These are phyloP conservation scores for Oropetium thomaeum DNA, from an alignment of 176 grass and related monocot species.

Conservation along the genomic window DNA sequence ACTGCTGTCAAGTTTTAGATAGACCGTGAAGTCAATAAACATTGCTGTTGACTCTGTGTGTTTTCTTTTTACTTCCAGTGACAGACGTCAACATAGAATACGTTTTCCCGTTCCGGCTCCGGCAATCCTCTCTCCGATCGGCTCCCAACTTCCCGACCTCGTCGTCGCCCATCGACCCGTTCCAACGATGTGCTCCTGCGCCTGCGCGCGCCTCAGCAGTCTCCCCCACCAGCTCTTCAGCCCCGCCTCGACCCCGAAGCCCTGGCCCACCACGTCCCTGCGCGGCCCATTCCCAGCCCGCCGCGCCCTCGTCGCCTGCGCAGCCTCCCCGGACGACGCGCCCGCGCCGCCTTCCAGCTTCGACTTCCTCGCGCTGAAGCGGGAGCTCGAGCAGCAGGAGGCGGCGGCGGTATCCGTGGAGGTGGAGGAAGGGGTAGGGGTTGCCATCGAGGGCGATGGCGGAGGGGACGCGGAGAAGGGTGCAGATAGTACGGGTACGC, in stretches of 20 bases:
- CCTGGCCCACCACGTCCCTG: background rate
- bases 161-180: background rate
- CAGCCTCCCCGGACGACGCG: constrained; percentile 28
- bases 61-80: too few relatives aligned
- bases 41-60: too few relatives aligned
- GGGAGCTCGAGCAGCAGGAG: constrained; percentile 64
- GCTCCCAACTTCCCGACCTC: background rate
- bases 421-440: constrained; percentile 6
- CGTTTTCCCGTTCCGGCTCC: too few relatives aligned
- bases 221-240: constrained; percentile 26
- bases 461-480: constrained; percentile 25
- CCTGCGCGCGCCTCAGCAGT: constrained; percentile 26
- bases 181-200: constrained; percentile 47
- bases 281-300: background rate
- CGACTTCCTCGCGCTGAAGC: constrained; percentile 81
- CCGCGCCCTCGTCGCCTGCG: constrained; percentile 23
- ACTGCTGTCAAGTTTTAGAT: too few relatives aligned
- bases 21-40: too few relatives aligned
- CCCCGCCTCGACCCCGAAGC: constrained; percentile 17
- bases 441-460: constrained; percentile 16
- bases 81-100: too few relatives aligned
- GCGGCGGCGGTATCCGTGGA: background rate
- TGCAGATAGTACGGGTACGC: background rate
- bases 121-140: background rate
- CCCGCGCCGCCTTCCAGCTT: constrained; percentile 54